These are phyloP conservation scores for Citrullus colocynthis DNA, from an alignment of 306 rosid genomes.

Conservation along the genomic window DNA sequence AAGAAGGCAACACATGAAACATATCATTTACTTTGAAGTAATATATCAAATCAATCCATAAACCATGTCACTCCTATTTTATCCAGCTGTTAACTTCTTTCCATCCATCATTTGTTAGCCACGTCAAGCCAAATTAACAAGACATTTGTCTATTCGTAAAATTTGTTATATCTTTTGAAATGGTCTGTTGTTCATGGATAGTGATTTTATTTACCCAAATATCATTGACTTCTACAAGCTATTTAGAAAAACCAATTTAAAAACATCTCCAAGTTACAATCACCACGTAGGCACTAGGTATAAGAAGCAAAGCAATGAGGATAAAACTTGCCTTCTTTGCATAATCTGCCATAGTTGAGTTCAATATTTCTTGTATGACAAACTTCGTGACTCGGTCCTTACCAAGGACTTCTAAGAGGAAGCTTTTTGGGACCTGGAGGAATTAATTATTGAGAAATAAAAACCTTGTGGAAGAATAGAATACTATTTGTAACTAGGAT, in stretches of 20 bases:
- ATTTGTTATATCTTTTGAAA: neutral
- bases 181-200: neutral
- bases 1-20: neutral
- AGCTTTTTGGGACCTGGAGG: conserved; percentile 63
- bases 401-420: conserved; percentile 59
- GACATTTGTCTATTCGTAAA: neutral
- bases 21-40: no score
- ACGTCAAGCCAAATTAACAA: neutral
- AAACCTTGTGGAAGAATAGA: conserved; percentile 12
- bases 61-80: neutral
- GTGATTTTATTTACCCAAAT: neutral
- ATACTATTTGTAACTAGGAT: neutral
- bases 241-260: neutral
- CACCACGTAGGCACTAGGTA: neutral
- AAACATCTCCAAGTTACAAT: neutral
- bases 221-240: neutral
- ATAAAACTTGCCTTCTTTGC: conserved; percentile 38
- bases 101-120: neutral
- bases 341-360: conserved; percentile 60
- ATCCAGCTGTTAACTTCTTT: neutral
- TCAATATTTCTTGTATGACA: conserved; percentile 70
- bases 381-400: conserved; percentile 62
- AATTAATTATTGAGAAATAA: conserved; percentile 8
- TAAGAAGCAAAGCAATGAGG: neutral
- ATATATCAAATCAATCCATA: neutral